These are phyloP conservation scores for Plasmopara viticola DNA, from an alignment of 352 stramenopile genomes.

Conservation along the genomic window DNA sequence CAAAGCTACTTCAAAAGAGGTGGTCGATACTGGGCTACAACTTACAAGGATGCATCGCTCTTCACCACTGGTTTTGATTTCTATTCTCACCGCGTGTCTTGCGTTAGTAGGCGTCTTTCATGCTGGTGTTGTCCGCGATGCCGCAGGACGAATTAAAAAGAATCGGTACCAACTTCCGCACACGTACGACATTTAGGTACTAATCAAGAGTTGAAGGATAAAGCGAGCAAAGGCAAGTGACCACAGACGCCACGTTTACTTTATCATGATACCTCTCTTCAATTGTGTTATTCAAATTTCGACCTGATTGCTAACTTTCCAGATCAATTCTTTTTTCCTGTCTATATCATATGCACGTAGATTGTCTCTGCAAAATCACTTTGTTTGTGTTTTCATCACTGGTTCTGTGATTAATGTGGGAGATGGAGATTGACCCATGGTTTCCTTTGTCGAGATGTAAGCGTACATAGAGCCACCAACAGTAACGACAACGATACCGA, in stretches of 20 bases:
- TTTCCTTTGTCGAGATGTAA: conserved; percentile 74
- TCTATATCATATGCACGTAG: conserved; percentile 20
- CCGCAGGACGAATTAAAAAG: conserved; percentile 15
- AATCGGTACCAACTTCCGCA: conserved; percentile 34
- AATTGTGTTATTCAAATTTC: too few relatives aligned
- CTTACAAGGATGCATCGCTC: conserved; percentile 30
- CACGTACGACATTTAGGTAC: conserved; percentile 22
- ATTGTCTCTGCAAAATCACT: neutral
- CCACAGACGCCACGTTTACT: neutral
- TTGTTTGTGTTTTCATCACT: conserved; percentile 14
- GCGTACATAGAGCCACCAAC: conserved; percentile 61
- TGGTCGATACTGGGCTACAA: conserved; percentile 11
- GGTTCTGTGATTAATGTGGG: conserved; percentile 30
- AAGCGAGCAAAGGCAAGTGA: conserved; percentile 4
- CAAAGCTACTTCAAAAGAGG: conserved; percentile 9
- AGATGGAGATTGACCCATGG: conserved; percentile 42
- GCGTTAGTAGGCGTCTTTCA: conserved; percentile 49
- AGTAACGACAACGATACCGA: conserved; percentile 65
- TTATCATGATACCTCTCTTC: neutral
- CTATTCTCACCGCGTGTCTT: conserved; percentile 49
- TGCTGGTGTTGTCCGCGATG: conserved; percentile 46
- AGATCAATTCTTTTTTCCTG: conserved; percentile 17
- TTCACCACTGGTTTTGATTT: conserved; percentile 64
- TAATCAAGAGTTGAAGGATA: conserved; percentile 9
- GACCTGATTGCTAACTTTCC: neutral